Percentiles rank a stretch among this genome's conserved stretches.
phyloP scores from a whole-genome alignment of 768 basidiomycete species.

The Dentipellis sp. region DNA sequence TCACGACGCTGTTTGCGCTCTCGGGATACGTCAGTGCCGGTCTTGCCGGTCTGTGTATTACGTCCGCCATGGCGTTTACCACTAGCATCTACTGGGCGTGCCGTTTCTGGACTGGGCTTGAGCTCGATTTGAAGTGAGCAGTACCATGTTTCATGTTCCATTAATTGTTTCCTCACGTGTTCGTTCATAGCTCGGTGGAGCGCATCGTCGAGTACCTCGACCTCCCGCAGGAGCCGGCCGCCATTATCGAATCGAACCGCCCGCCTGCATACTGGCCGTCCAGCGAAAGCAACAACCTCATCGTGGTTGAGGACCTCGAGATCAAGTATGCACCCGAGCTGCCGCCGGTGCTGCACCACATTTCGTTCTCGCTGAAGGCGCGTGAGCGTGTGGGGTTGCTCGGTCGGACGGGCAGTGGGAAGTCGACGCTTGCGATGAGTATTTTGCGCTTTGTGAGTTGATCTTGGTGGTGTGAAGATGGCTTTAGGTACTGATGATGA shows the following conservation, averaged over 20 bases:
- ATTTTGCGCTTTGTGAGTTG: slow-evolving; percentile 66
- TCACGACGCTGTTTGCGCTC: slow-evolving; percentile 71
- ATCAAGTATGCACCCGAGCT: slow-evolving; percentile 82
- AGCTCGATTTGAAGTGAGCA: slow-evolving; percentile 67
- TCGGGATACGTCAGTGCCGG: slow-evolving; percentile 50
- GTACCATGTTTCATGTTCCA: slow-evolving; percentile 5
- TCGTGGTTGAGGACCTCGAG: slow-evolving; percentile 66
- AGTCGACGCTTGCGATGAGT: slow-evolving; percentile 81
- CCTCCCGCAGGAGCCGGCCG: slow-evolving; percentile 80
- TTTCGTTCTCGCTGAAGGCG: slow-evolving; percentile 65
- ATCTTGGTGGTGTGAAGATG: not conserved
- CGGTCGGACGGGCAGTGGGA: slow-evolving; percentile 77
- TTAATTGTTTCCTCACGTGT: not conserved
- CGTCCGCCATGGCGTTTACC: slow-evolving; percentile 61
- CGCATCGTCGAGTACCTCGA: slow-evolving; percentile 87
- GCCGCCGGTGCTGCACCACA: slow-evolving; percentile 65
- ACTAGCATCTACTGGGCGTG: slow-evolving; percentile 41
- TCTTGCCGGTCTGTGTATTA: slow-evolving; percentile 65
- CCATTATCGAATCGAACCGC: slow-evolving; percentile 60
- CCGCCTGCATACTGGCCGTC: slow-evolving; percentile 95
- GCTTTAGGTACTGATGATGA: not conserved
- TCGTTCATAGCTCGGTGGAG: slow-evolving; percentile 62
- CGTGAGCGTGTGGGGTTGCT: slow-evolving; percentile 72
- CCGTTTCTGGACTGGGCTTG: slow-evolving; percentile 45
- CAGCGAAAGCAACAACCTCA: slow-evolving; percentile 44